Evolutionary conservation across 148 eudicot genomes (phyloP).

Genomic region (Vaccinium myrtillus): DNA sequence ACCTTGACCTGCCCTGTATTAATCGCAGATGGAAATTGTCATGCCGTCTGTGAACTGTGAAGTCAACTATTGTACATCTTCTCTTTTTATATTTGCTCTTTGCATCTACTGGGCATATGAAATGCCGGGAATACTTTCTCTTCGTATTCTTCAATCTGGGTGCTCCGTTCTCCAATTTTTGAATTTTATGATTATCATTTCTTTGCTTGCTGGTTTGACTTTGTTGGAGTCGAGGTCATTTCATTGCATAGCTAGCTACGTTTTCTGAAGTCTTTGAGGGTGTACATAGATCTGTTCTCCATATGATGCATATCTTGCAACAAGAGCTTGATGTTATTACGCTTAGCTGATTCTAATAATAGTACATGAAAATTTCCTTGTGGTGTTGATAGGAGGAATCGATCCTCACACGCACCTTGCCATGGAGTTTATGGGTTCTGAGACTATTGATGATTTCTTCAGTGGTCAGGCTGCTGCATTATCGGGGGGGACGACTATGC

Average conservation of each 20-base stretch:
- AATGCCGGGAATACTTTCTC: not conserved
- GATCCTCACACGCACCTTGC: slow-evolving; percentile 96
- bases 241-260: not conserved
- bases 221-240: not conserved
- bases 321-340: not conserved
- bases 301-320: not conserved
- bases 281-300: not conserved
- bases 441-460: slow-evolving; percentile 88
- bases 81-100: not conserved
- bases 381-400: slow-evolving; percentile 73
- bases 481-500: slow-evolving; percentile 99
- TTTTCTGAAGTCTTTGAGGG: not conserved
- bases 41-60: not conserved
- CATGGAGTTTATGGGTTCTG: slow-evolving; percentile 84
- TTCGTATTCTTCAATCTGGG: not conserved
- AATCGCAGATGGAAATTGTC: not conserved
- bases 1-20: not conserved
- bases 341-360: not conserved
- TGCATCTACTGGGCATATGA: not conserved
- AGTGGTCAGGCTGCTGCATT: slow-evolving; percentile 97
- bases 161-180: not conserved
- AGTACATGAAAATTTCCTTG: not conserved
- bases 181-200: not conserved
- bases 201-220: not conserved
- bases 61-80: not conserved